Conservation (phyloP, 2,329 filamentous ascomycete genomes). For the Lasiodiplodia hormozganensis region DNA sequence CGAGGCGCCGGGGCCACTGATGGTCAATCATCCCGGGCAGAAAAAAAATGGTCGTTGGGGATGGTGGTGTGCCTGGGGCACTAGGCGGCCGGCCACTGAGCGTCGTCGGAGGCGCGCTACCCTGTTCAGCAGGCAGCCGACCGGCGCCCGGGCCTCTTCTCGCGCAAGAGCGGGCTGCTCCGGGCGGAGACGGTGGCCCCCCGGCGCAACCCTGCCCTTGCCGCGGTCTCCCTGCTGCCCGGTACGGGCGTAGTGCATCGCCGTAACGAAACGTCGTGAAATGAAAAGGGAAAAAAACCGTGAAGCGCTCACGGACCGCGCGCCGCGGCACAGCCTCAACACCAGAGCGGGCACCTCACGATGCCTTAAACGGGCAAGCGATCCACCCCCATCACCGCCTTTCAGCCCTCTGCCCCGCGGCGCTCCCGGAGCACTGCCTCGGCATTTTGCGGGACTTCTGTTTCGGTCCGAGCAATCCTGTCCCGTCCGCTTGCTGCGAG, state of each 20-base stretch:
- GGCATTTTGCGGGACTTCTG: slow-evolving; percentile 7
- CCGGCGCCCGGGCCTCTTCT: slow-evolving; percentile 16
- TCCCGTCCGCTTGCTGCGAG: background rate
- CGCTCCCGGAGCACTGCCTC: background rate
- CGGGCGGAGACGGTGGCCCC: slow-evolving; percentile 6
- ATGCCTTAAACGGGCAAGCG: slow-evolving; percentile 12
- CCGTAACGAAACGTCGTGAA: slow-evolving; percentile 13
- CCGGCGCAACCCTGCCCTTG: slow-evolving; percentile 7
- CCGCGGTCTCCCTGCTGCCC: slow-evolving; percentile 6
- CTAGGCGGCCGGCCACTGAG: slow-evolving; percentile 8
- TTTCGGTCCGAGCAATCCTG: slow-evolving; percentile 11
- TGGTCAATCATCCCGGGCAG: slow-evolving; percentile 2
- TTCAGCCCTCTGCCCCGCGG: slow-evolving; percentile 15
- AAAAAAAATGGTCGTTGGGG: slow-evolving; percentile 16
- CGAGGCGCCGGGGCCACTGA: slow-evolving; percentile 18
- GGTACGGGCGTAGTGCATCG: slow-evolving; percentile 17
- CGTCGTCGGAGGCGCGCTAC: slow-evolving; percentile 18
- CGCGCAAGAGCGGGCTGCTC: slow-evolving; percentile 17
- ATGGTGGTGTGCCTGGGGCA: slow-evolving; percentile 14
- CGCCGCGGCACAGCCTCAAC: slow-evolving; percentile 20
- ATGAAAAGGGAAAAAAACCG: slow-evolving; percentile 16
- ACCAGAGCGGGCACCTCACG: slow-evolving; percentile 19
- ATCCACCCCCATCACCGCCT: slow-evolving; percentile 8
- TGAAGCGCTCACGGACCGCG: slow-evolving; percentile 2
- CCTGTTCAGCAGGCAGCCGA: slow-evolving; percentile 2